A percentile compares a stretch with the other conserved stretches of the same genome.
Evolutionary conservation across 345 rosid species (phyloP).

Genomic region (Corymbia maculata): DNA sequence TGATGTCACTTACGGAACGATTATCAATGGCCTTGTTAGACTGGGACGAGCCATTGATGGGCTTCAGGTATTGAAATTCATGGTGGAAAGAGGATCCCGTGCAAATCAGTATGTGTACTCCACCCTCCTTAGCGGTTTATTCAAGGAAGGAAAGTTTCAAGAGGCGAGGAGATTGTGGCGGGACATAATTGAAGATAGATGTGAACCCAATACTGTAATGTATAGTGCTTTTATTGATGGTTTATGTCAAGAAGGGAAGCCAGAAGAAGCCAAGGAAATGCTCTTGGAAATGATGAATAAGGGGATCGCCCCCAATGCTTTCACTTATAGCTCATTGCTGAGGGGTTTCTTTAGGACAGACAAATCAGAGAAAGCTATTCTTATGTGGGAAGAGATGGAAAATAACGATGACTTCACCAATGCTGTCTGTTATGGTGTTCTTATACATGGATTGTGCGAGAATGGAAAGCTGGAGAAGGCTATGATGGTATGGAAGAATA

Average conservation of each 20-base stretch:
- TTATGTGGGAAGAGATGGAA: slow-evolving; percentile 68
- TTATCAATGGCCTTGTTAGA: slow-evolving; percentile 80
- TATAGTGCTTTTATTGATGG: slow-evolving; percentile 77
- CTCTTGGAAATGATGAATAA: slow-evolving; percentile 42
- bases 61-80: slow-evolving; percentile 27
- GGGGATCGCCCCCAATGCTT: slow-evolving; percentile 67
- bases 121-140: slow-evolving; percentile 65
- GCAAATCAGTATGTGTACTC: slow-evolving; percentile 66
- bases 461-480: slow-evolving; percentile 61
- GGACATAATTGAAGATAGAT: slow-evolving; percentile 47
- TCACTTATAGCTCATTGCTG: slow-evolving; percentile 83
- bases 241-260: slow-evolving; percentile 60
- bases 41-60: slow-evolving; percentile 55
- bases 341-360: slow-evolving; percentile 63
- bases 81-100: slow-evolving; percentile 71
- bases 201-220: slow-evolving; percentile 43
- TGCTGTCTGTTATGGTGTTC: slow-evolving; percentile 64
- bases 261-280: slow-evolving; percentile 51
- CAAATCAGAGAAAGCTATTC: slow-evolving; percentile 50
- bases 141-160: slow-evolving; percentile 59
- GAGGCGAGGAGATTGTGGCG: slow-evolving; percentile 61
- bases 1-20: slow-evolving; percentile 74
- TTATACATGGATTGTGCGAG: slow-evolving; percentile 70
- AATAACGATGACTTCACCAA: slow-evolving; percentile 21
- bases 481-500: slow-evolving; percentile 59